Base-by-base conservation (phyloP, 2,329 filamentous ascomycete species). In the Phoma herbarum region DNA sequence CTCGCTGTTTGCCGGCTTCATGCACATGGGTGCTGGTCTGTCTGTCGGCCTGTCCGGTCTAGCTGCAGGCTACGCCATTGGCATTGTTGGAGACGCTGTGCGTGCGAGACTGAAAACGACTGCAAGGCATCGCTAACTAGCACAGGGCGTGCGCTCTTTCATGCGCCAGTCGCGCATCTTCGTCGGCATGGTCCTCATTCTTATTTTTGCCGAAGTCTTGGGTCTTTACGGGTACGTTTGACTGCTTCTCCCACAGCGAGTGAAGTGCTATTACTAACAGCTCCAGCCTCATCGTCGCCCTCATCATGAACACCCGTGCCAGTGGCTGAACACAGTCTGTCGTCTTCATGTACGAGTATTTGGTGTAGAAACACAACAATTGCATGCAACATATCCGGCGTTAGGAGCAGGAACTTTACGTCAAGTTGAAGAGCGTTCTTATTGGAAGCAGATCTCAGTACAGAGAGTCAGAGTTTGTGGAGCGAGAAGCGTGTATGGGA, bases 171-270 rank as follows among this genome's bases (percentile, higher is more conserved):
- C 91, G 48, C 87, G 94, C 64, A 90, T 99, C 66, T 99, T 97
- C 71, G 95, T 99, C 48, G 95, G 95, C 78, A 98, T 98, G 95
- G 94, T 99, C 45, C 82, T 99, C 71, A 98, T 98, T 69, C 85
- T 98, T 64, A 99, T 99, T 86, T 99, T 99, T 76, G 95, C 92
- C 57, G 95, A 99, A 84, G 95, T 99, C 18, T 78, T 99, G 76
- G 95, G 95, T 78, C 88, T 99, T 29, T 99, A 99, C 74, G 95
- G 95, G 92, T 97, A 84, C 68, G 89, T 62, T 29, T 39, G 7
- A n/a, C 35, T 10, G 18, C 12, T 18, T 23, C 22, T 11, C 18
- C 43, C 23, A 25, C 23, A 26, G 12, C 12, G 26, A 16, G 9
- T 37, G 8, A 6, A 44, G 22, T 14, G 18, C 4, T 3, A 11